Conservation (phyloP, 495 filamentous ascomycete species). For the Aspergillus egyptiacus region DNA sequence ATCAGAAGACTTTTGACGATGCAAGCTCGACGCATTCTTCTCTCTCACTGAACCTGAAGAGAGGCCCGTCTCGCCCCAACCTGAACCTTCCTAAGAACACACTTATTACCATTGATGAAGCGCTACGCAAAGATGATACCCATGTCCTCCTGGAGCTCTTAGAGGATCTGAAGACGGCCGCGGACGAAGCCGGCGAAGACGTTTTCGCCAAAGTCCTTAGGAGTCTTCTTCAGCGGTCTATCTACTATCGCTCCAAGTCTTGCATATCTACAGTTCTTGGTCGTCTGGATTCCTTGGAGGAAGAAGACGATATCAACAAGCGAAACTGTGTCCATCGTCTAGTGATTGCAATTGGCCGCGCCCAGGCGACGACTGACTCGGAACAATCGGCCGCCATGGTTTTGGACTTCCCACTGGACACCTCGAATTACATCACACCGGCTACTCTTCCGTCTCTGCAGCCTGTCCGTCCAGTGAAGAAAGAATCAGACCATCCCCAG, state of each 20-base stretch:
- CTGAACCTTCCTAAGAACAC: constrained; percentile 60
- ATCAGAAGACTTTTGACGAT: constrained; percentile 65
- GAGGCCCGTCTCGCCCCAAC: constrained; percentile 61
- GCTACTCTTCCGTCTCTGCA: constrained; percentile 60
- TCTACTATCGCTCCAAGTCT: constrained; percentile 60
- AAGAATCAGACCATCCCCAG: constrained; percentile 51
- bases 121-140: constrained; percentile 69
- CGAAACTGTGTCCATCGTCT: constrained; percentile 90
- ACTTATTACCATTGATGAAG: constrained; percentile 69
- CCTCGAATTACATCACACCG: constrained; percentile 67
- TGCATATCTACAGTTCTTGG: constrained; percentile 66
- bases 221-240: constrained; percentile 77
- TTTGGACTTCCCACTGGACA: constrained; percentile 47
- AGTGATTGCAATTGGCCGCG: constrained; percentile 80
- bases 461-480: constrained; percentile 50
- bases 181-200: constrained; percentile 40
- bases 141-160: constrained; percentile 54
- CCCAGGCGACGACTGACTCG: constrained; percentile 55
- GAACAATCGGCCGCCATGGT: constrained; percentile 38
- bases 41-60: constrained; percentile 63
- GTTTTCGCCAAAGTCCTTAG: constrained; percentile 59
- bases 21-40: constrained; percentile 63
- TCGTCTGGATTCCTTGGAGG: constrained; percentile 63
- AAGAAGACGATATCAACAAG: constrained; percentile 86
- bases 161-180: constrained; percentile 46